Evolutionary conservation across 2,329 filamentous ascomycete species (phyloP).

Genomic region (Beauveria caledonica): DNA sequence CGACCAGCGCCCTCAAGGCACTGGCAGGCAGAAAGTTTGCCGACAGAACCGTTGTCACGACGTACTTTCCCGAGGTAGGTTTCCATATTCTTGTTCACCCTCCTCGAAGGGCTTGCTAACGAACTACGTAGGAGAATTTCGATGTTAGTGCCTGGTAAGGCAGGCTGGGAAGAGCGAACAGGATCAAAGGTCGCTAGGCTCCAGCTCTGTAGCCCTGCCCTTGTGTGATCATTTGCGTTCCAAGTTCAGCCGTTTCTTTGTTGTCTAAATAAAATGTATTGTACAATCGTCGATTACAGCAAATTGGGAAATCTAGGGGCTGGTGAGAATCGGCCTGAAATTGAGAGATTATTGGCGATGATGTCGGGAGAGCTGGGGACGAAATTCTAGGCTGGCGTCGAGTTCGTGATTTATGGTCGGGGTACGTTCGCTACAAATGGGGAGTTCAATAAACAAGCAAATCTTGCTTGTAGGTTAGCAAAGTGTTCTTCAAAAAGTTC

Average conservation of each 20-base stretch:
- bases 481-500: not conserved
- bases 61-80: constrained; percentile 85
- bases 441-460: not conserved
- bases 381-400: not conserved
- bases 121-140: constrained; percentile 69
- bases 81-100: not conserved
- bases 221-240: not conserved
- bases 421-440: not conserved
- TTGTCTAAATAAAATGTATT: constrained; percentile 10
- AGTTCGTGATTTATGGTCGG: not conserved
- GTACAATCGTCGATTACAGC: not conserved
- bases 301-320: constrained; percentile 2
- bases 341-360: not conserved
- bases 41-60: constrained; percentile 90
- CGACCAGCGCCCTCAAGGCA: constrained; percentile 78
- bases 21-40: constrained; percentile 93
- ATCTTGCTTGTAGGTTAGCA: not conserved
- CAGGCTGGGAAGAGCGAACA: not conserved
- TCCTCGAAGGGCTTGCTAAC: constrained; percentile 22
- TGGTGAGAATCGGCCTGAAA: not conserved
- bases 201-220: not conserved
- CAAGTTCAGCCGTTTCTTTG: not conserved
- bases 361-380: not conserved
- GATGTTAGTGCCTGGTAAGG: constrained; percentile 81
- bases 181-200: not conserved